These are phyloP conservation scores for Petunia secreta DNA, from an alignment of 257 asterid genomes.

Conservation along the genomic window DNA sequence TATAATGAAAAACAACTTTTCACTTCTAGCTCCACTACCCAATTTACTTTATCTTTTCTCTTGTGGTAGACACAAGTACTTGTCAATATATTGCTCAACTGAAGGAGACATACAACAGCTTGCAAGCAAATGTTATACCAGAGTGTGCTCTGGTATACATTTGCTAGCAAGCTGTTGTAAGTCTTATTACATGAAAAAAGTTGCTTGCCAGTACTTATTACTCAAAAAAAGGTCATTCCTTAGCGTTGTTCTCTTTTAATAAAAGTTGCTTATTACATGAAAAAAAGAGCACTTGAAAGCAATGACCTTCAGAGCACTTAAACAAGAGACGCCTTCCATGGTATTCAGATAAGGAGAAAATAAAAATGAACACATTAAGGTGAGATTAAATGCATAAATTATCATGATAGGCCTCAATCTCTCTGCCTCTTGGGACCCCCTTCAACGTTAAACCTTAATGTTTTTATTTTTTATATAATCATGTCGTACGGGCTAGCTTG, in stretches of 20 bases:
- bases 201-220: no score
- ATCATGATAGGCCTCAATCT: background rate
- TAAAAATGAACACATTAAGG: background rate
- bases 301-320: background rate
- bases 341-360: background rate
- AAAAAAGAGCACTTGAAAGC: background rate
- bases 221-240: background rate
- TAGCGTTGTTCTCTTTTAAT: background rate
- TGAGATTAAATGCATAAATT: background rate
- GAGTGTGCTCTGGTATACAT: no score
- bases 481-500: no score
- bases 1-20: background rate
- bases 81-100: slow-evolving; percentile 10
- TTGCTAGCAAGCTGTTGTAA: no score
- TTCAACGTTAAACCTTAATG: background rate
- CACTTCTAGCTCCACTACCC: background rate
- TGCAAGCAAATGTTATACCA: background rate
- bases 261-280: background rate
- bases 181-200: no score
- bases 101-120: background rate
- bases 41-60: background rate
- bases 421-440: background rate
- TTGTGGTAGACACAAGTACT: background rate
- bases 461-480: no score
- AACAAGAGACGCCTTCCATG: background rate